Evolutionary conservation across 176 grass and related monocot species (phyloP), one percentile per base, ranked within the genome.

Genomic region (Lolium multiflorum): DNA sequence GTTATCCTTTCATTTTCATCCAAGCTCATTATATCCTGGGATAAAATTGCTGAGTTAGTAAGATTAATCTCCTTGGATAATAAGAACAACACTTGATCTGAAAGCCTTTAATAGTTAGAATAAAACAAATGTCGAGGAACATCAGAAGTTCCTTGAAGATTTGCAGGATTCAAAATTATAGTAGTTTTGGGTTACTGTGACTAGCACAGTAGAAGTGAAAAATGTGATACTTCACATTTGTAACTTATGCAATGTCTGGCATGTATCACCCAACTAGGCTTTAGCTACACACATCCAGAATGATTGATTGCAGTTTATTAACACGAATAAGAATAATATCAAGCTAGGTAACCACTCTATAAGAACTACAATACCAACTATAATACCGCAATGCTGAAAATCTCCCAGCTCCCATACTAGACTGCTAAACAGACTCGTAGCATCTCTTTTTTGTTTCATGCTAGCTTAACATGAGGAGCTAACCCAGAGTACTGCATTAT

Each of bases 1-100:
- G 93, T 90, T 87, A 98, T 79, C 55, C 68, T 87, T 83, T 98
- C 93, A 92, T 83, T 92, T 90, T 82, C 89, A 85, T 98, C 93
- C 81, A 98, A 84, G 79, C 85, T 89, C 92, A 98, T 95, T 62
- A 95, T 79, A 89, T 92, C 95, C 95, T 97, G 77, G 48, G 21
- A 91, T 69, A 75, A 74, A 76, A 15, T 81, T 74, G 66, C 43
- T 76, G 18, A 25, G 83, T 87, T 43, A 92, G 66, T 74, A 58
- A 75, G 31, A 77, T 70, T 88, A 25, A 82, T 35, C 16, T 46
- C 35, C 7, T 58, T 11, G n/a, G 54, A 22, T 62, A 43, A 65
- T 38, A 66, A 60, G n/a, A 46, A 58, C 28, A 58, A 57, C 35
- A 48, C 14, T 47, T 72, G 17, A 50, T 65, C 20, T 79, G 85